Conservation (phyloP, 2,329 filamentous ascomycete species). For the Paecilomyces fulvus region DNA sequence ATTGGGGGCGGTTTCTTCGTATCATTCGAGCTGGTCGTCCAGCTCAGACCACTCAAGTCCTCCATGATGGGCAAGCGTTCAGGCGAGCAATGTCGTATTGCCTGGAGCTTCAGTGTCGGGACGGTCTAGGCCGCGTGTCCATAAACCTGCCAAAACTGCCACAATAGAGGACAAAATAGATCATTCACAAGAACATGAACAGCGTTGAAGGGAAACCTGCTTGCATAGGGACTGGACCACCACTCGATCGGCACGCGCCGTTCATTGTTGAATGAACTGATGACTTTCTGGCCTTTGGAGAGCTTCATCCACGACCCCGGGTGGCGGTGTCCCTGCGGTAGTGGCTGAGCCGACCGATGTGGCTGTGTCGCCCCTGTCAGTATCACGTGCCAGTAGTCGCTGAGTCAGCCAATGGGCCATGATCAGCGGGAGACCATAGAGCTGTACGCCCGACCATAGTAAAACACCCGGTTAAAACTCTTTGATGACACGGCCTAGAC, state of each 20-base stretch:
- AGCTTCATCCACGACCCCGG: neutral
- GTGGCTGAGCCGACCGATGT: neutral
- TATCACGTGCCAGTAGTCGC: neutral
- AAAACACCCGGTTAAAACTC: neutral
- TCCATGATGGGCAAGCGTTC: constrained; percentile 30
- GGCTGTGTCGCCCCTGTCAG: neutral
- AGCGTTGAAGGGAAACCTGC: neutral
- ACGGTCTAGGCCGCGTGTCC: constrained; percentile 1
- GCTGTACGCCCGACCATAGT: no score
- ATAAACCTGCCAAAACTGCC: neutral
- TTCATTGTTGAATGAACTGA: neutral
- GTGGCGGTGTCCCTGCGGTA: neutral
- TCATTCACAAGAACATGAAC: neutral
- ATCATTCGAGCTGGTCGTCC: constrained; percentile 29
- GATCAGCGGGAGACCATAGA: neutral
- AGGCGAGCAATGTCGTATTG: constrained; percentile 1
- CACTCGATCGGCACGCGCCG: neutral
- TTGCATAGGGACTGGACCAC: neutral
- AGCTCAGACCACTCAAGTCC: constrained; percentile 39
- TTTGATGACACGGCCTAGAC: neutral
- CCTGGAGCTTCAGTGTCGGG: constrained; percentile 15
- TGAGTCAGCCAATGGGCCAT: neutral
- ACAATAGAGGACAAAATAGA: neutral
- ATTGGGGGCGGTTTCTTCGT: constrained; percentile 30
- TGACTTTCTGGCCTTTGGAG: neutral